These are phyloP conservation scores for Neurospora cerealis DNA, from an alignment of 495 filamentous ascomycete genomes.

Conservation along the genomic window DNA sequence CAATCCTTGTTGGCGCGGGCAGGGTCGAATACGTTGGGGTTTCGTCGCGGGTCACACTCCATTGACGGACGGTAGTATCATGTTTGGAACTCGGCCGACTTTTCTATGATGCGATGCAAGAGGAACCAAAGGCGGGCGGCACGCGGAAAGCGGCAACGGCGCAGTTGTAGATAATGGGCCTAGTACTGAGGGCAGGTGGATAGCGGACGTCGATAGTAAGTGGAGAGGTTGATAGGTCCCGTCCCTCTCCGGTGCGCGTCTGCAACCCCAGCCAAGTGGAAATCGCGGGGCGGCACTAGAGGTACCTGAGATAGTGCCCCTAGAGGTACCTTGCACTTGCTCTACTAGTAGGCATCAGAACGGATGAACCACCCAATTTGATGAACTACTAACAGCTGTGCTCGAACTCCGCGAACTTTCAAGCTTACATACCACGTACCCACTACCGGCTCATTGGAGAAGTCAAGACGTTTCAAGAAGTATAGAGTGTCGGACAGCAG, in stretches of 20 bases:
- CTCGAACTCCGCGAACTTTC: not conserved
- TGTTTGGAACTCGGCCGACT: not conserved
- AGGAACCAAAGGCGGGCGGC: not conserved
- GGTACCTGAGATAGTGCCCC: not conserved
- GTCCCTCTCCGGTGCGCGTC: not conserved
- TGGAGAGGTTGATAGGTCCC: not conserved
- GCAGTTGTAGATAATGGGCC: not conserved
- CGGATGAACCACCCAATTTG: not conserved
- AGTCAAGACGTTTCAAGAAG: not conserved
- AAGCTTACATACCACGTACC: not conserved
- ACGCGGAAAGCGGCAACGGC: not conserved
- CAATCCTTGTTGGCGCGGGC: not conserved
- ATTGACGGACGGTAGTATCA: not conserved
- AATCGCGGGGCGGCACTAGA: not conserved
- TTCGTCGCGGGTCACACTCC: not conserved
- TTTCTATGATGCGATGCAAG: not conserved
- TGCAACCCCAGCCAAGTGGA: not conserved
- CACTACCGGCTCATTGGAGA: not conserved
- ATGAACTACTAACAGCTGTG: not conserved
- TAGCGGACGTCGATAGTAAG: not conserved
- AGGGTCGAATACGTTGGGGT: not conserved
- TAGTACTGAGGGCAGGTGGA: not conserved
- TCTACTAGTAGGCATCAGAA: not conserved
- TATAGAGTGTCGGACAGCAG: not conserved
- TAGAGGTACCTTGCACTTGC: not conserved